phyloP scores from a whole-genome alignment of 306 rosid genomes.

The Corylus americana region DNA sequence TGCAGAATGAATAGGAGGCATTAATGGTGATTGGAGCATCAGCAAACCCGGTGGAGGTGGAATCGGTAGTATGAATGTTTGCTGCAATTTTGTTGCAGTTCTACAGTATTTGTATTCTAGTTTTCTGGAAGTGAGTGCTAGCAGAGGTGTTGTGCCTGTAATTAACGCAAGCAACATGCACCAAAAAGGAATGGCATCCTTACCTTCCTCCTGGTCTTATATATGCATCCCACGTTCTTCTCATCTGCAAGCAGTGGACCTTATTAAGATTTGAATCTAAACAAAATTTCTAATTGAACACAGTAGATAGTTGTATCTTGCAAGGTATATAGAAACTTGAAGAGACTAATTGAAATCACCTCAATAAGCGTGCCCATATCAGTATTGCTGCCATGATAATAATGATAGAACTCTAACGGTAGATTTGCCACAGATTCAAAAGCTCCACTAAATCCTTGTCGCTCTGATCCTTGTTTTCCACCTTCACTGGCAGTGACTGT shows the following conservation, averaged over 20 bases:
- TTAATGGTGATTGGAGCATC: not conserved
- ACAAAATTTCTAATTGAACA: not conserved
- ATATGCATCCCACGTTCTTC: slow-evolving; percentile 97
- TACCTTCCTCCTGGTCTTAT: slow-evolving; percentile 96
- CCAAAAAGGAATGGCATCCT: slow-evolving; percentile 14
- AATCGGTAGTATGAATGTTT: too few species aligned
- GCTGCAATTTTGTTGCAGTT: too few species aligned
- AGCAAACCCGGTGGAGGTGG: not conserved
- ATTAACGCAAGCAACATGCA: not conserved
- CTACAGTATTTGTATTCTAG: too few species aligned
- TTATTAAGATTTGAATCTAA: slow-evolving; percentile 8
- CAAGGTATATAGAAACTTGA: not conserved
- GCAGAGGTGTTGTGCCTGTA: not conserved
- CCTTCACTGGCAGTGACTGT: slow-evolving; percentile 43
- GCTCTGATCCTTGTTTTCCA: slow-evolving; percentile 40
- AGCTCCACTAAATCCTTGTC: slow-evolving; percentile 46
- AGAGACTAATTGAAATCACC: slow-evolving; percentile 44
- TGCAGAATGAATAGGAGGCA: not conserved
- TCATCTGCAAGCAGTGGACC: slow-evolving; percentile 56
- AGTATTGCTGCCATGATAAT: slow-evolving; percentile 82
- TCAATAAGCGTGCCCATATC: slow-evolving; percentile 93
- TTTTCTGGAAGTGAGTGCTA: too few species aligned
- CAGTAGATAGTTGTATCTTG: not conserved
- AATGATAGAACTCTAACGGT: slow-evolving; percentile 92
- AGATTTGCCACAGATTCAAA: slow-evolving; percentile 68